Evolutionary conservation across 2,329 filamentous ascomycete species (phyloP).

Genomic region (Aspergillus bombycis): DNA sequence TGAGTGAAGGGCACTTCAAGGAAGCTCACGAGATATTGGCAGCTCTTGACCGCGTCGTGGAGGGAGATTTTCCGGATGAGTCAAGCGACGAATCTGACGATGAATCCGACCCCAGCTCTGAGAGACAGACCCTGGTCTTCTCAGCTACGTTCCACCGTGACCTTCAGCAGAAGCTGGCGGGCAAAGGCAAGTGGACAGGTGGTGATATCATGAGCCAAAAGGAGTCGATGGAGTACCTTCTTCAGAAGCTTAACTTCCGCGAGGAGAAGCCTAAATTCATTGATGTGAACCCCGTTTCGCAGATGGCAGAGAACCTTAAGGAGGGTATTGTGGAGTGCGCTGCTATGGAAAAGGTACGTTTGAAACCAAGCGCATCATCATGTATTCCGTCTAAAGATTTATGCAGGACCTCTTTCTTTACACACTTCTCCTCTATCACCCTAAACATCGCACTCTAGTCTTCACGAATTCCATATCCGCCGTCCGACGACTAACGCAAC

Average conservation of each 20-base stretch:
- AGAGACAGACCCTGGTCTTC: constrained; percentile 88
- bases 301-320: constrained; percentile 83
- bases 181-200: constrained; percentile 65
- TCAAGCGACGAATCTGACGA: constrained; percentile 43
- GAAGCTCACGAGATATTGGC: constrained; percentile 87
- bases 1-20: constrained; percentile 93
- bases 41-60: constrained; percentile 70
- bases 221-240: constrained; percentile 88
- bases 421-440: constrained; percentile 79
- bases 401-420: constrained; percentile 86
- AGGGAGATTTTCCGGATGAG: constrained; percentile 33
- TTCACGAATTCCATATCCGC: constrained; percentile 97
- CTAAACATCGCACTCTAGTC: constrained; percentile 77
- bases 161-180: constrained; percentile 85
- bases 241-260: constrained; percentile 86
- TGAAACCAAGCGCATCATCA: too few relatives aligned
- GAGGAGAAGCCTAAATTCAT: constrained; percentile 85
- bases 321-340: constrained; percentile 92
- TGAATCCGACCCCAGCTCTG: constrained; percentile 36
- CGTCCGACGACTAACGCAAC: constrained; percentile 80
- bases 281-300: constrained; percentile 84
- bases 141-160: constrained; percentile 94
- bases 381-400: constrained; percentile 1
- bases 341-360: constrained; percentile 81
- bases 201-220: constrained; percentile 69